Base-by-base conservation (phyloP, 768 basidiomycete genomes). In the Tylopilus sp. region DNA sequence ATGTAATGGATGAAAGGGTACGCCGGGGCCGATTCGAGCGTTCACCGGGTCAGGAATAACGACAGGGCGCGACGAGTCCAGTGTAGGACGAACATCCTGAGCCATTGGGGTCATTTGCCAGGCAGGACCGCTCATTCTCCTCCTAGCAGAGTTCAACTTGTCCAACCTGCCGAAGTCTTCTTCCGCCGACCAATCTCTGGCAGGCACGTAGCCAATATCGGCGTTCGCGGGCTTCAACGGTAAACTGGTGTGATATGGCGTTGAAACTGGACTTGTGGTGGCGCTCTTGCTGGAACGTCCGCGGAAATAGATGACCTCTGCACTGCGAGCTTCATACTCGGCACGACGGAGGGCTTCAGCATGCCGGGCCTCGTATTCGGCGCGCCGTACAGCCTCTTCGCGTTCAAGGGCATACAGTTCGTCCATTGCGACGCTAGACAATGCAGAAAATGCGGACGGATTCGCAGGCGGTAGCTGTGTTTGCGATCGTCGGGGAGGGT, bases 401-500 rank as follows among this genome's bases (percentile, higher is more conserved):
- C 85, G 85, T 67, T 98, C 95, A 28, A 98, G 84, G 60, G 86
- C 85, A 62, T 89, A 87, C 9, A 98, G 79, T 65, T 97, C 92
- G 53, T 92, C 92, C 72, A 95, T 87, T 3, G 94, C 93, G 19
- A 88, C 74, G 28, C 74, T 86, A 41, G 87, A 86, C 19, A 90
- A 70, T 1, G 86, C 78, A n/a, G 81, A 80, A 61, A 89, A 83
- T 3, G 87, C 77, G 30, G 82, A 69, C 13, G 72, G 68, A 60
- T 74, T 70, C 60, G 63, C 61, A 37, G 45, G 61, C 29, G 54
- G 65, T 12, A 59, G 52, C 52, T 62, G 68, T 1, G 58, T 63
- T 30, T 64, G 71, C 16, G 64, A 62, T 38, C 68, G 63, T 21
- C 65, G 67, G 42, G 58, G 62, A 31, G 64, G 65, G 40, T 65